Evolutionary conservation across 371 early-diverging fungal species (phyloP).

Genomic region (Circinella umbellata): DNA sequence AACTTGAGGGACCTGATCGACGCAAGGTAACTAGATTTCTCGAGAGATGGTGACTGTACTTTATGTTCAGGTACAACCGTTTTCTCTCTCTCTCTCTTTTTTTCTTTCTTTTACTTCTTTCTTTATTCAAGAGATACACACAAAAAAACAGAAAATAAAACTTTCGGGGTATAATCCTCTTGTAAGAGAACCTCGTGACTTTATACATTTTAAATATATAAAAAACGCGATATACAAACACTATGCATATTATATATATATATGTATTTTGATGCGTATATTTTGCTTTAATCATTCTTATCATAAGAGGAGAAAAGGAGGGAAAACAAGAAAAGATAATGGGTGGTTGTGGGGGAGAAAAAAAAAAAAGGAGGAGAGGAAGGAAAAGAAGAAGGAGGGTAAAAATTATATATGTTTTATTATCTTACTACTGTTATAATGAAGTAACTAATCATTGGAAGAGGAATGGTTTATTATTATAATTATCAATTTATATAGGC

Average conservation of each 20-base stretch:
- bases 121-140: too few relatives aligned
- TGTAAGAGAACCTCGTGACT: too few relatives aligned
- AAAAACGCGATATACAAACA: too few relatives aligned
- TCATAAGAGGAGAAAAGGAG: too few relatives aligned
- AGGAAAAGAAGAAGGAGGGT: too few relatives aligned
- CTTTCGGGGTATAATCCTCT: neutral
- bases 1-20: slow-evolving; percentile 71
- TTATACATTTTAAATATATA: too few relatives aligned
- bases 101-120: neutral
- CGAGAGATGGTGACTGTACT: neutral
- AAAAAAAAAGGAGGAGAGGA: too few relatives aligned
- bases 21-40: slow-evolving; percentile 52
- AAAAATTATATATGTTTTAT: too few relatives aligned
- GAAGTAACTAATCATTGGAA: neutral
- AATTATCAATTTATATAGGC: slow-evolving; percentile 60
- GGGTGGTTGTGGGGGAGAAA: too few relatives aligned
- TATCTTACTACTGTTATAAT: neutral
- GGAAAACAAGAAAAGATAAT: too few relatives aligned
- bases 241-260: neutral
- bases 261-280: too few relatives aligned
- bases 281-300: too few relatives aligned
- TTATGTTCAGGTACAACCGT: neutral
- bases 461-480: neutral
- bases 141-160: neutral
- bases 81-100: neutral